phyloP scores from a whole-genome alignment of 2,329 filamentous ascomycete species.

The Lasiodiplodia sp. region DNA sequence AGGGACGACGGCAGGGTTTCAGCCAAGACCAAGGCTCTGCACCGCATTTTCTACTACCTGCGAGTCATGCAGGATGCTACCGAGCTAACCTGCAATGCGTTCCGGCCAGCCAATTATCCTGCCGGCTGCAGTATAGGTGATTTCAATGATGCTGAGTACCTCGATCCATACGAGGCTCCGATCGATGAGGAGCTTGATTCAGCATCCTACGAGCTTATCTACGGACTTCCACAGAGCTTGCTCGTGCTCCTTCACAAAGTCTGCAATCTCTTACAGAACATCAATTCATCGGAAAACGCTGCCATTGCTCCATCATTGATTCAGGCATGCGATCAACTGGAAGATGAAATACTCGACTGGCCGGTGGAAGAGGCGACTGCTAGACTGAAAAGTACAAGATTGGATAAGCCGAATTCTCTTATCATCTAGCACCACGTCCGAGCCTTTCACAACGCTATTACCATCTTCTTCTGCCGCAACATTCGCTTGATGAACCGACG shows the following conservation, averaged over 20 bases:
- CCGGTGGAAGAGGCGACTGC: background rate
- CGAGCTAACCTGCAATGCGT: background rate
- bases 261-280: background rate
- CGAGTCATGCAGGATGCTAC: background rate
- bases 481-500: background rate
- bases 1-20: background rate
- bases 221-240: background rate
- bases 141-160: no score
- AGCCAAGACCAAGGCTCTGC: background rate
- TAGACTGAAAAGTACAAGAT: background rate
- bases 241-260: background rate
- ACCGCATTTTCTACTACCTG: background rate
- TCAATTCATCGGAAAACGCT: background rate
- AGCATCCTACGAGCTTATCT: background rate
- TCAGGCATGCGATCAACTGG: background rate
- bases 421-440: constrained; percentile 8
- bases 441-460: background rate
- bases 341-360: background rate
- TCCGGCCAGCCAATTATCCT: background rate
- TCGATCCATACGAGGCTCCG: background rate
- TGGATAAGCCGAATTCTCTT: background rate
- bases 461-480: background rate
- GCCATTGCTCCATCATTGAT: background rate
- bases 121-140: no score
- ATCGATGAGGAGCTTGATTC: background rate